Percentiles rank a stretch among this genome's conserved stretches.
Conservation (phyloP, 2,329 filamentous ascomycete genomes). For the Fusarium floridanum region DNA sequence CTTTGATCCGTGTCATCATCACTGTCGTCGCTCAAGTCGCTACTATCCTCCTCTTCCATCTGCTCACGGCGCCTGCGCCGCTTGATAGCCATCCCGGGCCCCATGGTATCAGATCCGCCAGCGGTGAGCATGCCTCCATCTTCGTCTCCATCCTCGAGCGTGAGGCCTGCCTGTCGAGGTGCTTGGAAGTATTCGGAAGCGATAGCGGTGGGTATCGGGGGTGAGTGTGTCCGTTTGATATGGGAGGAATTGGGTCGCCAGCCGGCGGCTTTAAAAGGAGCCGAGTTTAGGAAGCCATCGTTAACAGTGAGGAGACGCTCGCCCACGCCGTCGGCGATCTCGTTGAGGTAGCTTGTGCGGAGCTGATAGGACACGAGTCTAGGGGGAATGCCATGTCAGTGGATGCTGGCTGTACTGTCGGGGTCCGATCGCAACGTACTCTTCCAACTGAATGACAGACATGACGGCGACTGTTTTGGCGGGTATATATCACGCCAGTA, state of each 20-base stretch:
- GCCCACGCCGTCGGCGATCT: conserved; percentile 86
- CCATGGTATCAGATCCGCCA: conserved; percentile 75
- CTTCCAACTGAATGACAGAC: conserved; percentile 56
- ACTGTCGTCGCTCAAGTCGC: conserved; percentile 86
- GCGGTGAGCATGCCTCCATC: conserved; percentile 80
- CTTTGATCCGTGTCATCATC: conserved; percentile 82
- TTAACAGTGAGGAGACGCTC: conserved; percentile 87
- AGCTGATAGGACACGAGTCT: conserved; percentile 88
- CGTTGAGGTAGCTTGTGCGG: conserved; percentile 82
- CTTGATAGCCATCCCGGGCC: conserved; percentile 75
- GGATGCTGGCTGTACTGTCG: conserved; percentile 6
- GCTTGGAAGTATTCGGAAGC: conserved; percentile 88
- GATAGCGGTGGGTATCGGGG: conserved; percentile 85
- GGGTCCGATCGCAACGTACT: conserved; percentile 45
- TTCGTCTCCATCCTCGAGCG: conserved; percentile 78
- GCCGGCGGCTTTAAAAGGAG: conserved; percentile 84
- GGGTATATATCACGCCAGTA: conserved; percentile 11
- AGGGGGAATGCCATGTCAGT: conserved; percentile 37
- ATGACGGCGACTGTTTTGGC: conserved; percentile 40
- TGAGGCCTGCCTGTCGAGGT: conserved; percentile 71
- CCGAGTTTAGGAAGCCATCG: conserved; percentile 81
- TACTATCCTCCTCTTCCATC: conserved; percentile 87
- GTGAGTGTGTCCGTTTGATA: conserved; percentile 86
- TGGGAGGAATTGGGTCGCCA: conserved; percentile 82
- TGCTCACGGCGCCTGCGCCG: conserved; percentile 77